A percentile compares a stretch with the other conserved stretches of the same genome.
phyloP scores from a whole-genome alignment of 306 rosid species.

The Erythrophleum fordii region DNA sequence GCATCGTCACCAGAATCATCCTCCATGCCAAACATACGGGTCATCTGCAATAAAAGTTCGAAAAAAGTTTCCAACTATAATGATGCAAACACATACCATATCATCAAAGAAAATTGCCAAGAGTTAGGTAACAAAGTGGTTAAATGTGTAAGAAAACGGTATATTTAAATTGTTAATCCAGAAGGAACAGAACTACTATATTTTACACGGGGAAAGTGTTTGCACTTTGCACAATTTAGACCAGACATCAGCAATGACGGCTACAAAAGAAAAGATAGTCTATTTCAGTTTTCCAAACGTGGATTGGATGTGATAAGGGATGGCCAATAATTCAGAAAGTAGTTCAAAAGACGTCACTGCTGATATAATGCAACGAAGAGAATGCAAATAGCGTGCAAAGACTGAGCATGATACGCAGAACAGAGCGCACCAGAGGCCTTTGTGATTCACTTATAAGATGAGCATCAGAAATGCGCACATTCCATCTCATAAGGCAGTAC shows the following conservation, averaged over 20 bases:
- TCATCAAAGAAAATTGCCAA: not conserved
- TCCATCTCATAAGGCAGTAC: not conserved
- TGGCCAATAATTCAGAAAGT: not conserved
- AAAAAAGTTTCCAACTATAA: not conserved
- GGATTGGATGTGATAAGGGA: not conserved
- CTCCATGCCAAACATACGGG: conserved; percentile 66
- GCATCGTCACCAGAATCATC: conserved; percentile 83
- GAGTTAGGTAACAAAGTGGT: not conserved
- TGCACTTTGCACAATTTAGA: not conserved
- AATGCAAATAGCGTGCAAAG: not conserved
- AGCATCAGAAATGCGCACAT: not conserved
- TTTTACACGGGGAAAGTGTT: not conserved
- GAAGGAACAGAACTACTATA: not conserved
- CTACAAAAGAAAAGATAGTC: not conserved
- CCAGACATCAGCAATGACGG: not conserved
- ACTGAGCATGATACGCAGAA: not conserved
- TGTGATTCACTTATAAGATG: not conserved
- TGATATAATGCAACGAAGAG: not conserved
- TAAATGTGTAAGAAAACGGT: not conserved
- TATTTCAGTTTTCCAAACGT: not conserved
- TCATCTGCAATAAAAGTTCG: conserved; percentile 47
- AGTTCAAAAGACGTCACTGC: not conserved
- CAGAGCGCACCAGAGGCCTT: not conserved
- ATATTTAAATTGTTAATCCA: not conserved
- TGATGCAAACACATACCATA: not conserved